Conservation (phyloP, 2,329 filamentous ascomycete species). For the Hymenoscyphus occultus region DNA sequence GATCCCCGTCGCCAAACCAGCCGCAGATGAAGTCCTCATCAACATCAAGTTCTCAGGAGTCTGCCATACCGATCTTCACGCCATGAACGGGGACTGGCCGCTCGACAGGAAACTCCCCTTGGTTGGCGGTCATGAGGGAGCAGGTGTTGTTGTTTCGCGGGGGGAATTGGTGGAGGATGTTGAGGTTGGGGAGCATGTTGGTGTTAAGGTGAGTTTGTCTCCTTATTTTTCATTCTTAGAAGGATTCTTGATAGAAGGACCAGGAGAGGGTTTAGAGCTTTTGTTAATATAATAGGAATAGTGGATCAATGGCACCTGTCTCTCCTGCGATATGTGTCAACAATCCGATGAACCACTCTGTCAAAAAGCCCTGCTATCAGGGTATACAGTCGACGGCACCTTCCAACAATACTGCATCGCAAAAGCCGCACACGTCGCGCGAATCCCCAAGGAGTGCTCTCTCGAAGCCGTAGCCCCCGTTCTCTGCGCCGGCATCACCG, state of each 20-base stretch:
- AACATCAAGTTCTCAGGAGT: slow-evolving; percentile 90
- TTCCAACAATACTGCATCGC: slow-evolving; percentile 93
- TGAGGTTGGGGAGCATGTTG: slow-evolving; percentile 78
- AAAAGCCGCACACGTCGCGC: slow-evolving; percentile 80
- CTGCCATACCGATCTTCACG: slow-evolving; percentile 83
- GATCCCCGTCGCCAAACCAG: slow-evolving; percentile 78
- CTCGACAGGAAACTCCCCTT: slow-evolving; percentile 77
- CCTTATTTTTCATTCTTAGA: neutral
- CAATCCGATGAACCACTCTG: slow-evolving; percentile 81
- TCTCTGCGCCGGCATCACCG: slow-evolving; percentile 81
- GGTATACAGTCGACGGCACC: slow-evolving; percentile 87
- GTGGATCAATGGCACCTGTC: slow-evolving; percentile 88
- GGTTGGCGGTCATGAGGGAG: slow-evolving; percentile 77
- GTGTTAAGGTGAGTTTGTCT: slow-evolving; percentile 59
- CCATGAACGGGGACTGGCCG: slow-evolving; percentile 88
- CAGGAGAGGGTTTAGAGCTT: no score
- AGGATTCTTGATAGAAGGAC: slow-evolving; percentile 1
- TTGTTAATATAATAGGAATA: slow-evolving; percentile 17
- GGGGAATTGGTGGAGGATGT: slow-evolving; percentile 76
- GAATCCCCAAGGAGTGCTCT: slow-evolving; percentile 72
- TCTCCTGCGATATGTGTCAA: slow-evolving; percentile 80
- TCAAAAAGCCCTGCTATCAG: slow-evolving; percentile 69
- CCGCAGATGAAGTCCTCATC: slow-evolving; percentile 85
- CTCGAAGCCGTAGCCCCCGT: slow-evolving; percentile 78
- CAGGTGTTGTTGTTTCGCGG: slow-evolving; percentile 76